Evolutionary conservation across 805 yeast genomes (phyloP).

Genomic region (Lachancea sp.): DNA sequence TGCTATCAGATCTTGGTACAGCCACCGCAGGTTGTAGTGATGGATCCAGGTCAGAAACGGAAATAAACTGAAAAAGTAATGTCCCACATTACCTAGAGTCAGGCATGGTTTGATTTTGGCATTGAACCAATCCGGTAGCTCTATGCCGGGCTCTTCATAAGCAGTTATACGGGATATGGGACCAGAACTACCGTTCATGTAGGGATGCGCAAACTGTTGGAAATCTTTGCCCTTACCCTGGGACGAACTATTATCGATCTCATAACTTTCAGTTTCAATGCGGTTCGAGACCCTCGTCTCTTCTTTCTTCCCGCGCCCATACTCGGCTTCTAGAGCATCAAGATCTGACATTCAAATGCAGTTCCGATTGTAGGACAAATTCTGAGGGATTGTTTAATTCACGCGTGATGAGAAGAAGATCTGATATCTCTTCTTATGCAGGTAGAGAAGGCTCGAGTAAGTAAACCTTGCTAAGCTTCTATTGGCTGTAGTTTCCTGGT

Average conservation of each 20-base stretch:
- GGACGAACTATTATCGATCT: neutral
- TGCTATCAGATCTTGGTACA: constrained; percentile 76
- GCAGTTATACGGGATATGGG: constrained; percentile 11
- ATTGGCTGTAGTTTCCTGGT: no score
- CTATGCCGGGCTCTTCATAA: constrained; percentile 20
- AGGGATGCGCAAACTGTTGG: no score
- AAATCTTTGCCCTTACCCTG: neutral
- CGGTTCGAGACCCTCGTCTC: constrained; percentile 4
- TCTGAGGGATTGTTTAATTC: no score
- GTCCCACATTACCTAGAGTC: constrained; percentile 23
- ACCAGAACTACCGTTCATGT: constrained; percentile 1
- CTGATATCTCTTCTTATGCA: no score
- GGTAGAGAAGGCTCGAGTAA: no score
- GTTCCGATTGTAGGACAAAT: no score
- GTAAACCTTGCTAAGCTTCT: no score
- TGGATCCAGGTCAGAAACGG: constrained; percentile 82
- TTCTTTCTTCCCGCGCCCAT: constrained; percentile 22
- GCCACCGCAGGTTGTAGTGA: constrained; percentile 76
- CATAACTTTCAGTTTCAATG: neutral
- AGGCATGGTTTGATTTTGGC: constrained; percentile 25
- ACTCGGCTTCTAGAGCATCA: constrained; percentile 28
- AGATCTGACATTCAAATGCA: constrained; percentile 10
- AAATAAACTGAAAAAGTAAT: constrained; percentile 59
- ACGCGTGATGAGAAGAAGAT: no score
- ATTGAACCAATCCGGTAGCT: constrained; percentile 20